phyloP scores from a whole-genome alignment of 148 eudicot genomes.

The Camellia lanceoleosa region DNA sequence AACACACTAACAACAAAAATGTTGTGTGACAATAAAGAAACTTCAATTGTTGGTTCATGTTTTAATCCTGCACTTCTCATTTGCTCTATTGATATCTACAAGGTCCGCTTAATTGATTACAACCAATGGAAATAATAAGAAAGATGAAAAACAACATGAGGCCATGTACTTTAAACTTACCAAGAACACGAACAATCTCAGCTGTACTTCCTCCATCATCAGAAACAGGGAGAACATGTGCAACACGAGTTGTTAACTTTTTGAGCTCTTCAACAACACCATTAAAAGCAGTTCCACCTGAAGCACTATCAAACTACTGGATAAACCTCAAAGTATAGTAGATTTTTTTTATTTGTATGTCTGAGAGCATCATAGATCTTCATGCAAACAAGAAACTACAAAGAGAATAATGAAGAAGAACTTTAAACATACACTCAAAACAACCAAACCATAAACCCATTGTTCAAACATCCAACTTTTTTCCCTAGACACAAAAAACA shows the following conservation, averaged over 20 bases:
- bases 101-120: not conserved
- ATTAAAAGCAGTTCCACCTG: constrained; percentile 97
- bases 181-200: constrained; percentile 98
- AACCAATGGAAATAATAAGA: not conserved
- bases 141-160: constrained; percentile 6
- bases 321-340: not conserved
- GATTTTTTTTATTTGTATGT: too few species aligned
- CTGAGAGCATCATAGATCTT: not conserved
- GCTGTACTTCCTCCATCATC: constrained; percentile 99
- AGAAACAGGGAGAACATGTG: constrained; percentile 97
- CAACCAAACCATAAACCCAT: constrained; percentile 3
- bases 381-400: not conserved
- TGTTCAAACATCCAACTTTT: not conserved
- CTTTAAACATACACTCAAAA: not conserved
- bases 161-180: constrained; percentile 33
- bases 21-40: constrained; percentile 3
- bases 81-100: constrained; percentile 1
- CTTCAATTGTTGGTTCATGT: not conserved
- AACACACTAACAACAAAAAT: not conserved
- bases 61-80: not conserved
- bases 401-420: not conserved
- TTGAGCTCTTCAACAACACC: constrained; percentile 95
- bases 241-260: constrained; percentile 82
- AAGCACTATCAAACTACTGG: constrained; percentile 19
- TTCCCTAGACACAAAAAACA: not conserved